phyloP scores from a whole-genome alignment of 768 basidiomycete species.

The Mycena belliarum region DNA sequence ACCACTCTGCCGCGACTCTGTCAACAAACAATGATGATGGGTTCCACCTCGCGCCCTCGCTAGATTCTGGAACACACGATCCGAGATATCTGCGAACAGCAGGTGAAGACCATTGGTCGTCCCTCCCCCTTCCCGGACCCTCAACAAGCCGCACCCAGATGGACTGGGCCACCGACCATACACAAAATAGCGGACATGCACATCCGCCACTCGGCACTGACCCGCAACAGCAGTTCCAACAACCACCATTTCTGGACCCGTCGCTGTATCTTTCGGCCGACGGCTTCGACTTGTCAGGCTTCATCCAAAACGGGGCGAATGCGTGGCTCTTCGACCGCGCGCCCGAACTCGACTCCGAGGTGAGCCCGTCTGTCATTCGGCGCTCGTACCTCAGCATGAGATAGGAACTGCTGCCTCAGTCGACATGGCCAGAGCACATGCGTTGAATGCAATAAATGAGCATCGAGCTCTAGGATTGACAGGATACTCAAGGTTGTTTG shows the following conservation, averaged over 20 bases:
- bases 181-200: neutral
- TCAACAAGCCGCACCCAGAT: neutral
- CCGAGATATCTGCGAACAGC: neutral
- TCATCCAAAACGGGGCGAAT: conserved; percentile 24
- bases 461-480: too few relatives aligned
- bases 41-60: neutral
- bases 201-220: neutral
- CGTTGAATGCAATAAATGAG: neutral
- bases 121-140: neutral
- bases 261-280: conserved; percentile 12
- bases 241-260: conserved; percentile 5
- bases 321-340: conserved; percentile 21
- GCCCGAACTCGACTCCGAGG: conserved; percentile 4
- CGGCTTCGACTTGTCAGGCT: conserved; percentile 19
- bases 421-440: conserved; percentile 5
- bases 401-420: conserved; percentile 2
- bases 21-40: neutral
- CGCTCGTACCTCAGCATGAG: neutral
- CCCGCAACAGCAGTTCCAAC: neutral
- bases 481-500: too few relatives aligned
- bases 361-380: neutral
- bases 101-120: neutral
- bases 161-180: neutral
- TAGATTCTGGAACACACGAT: too few relatives aligned
- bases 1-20: neutral